Evolutionary conservation across 805 yeast species (phyloP).

Genomic region (Cyberlindnera xylosilytica): DNA sequence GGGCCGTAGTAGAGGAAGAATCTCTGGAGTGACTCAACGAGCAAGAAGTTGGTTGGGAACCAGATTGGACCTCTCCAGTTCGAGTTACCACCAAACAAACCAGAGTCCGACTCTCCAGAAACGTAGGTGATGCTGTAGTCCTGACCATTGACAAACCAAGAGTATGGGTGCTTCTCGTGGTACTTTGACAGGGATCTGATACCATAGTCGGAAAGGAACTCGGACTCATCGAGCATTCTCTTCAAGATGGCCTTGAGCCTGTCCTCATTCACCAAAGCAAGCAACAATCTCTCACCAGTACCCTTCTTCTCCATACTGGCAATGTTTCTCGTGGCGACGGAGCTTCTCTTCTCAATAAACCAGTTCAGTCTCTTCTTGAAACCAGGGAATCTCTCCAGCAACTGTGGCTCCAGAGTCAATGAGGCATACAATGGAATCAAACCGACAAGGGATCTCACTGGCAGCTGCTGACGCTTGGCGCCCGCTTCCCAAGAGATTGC

Average conservation of each 20-base stretch:
- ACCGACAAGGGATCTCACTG: slow-evolving; percentile 87
- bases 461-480: slow-evolving; percentile 63
- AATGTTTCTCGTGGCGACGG: slow-evolving; percentile 74
- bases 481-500: slow-evolving; percentile 76
- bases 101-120: slow-evolving; percentile 88
- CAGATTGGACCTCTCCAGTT: slow-evolving; percentile 98
- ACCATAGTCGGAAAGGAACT: slow-evolving; percentile 81
- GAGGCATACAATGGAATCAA: slow-evolving; percentile 89
- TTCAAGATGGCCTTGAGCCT: slow-evolving; percentile 71
- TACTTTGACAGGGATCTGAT: slow-evolving; percentile 83
- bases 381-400: slow-evolving; percentile 72
- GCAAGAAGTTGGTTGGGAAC: slow-evolving; percentile 87
- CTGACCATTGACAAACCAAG: slow-evolving; percentile 78
- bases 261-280: slow-evolving; percentile 79
- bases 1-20: slow-evolving; percentile 88
- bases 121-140: slow-evolving; percentile 68
- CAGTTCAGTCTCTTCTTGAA: slow-evolving; percentile 81
- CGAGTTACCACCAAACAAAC: slow-evolving; percentile 94
- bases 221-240: slow-evolving; percentile 81
- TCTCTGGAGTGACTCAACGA: slow-evolving; percentile 84
- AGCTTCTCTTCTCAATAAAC: slow-evolving; percentile 70
- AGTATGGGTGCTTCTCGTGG: slow-evolving; percentile 81
- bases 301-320: slow-evolving; percentile 79
- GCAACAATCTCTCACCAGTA: slow-evolving; percentile 73
- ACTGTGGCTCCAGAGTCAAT: slow-evolving; percentile 81